Evolutionary conservation across 306 rosid genomes (phyloP).

Genomic region (Acacia crassicarpa): DNA sequence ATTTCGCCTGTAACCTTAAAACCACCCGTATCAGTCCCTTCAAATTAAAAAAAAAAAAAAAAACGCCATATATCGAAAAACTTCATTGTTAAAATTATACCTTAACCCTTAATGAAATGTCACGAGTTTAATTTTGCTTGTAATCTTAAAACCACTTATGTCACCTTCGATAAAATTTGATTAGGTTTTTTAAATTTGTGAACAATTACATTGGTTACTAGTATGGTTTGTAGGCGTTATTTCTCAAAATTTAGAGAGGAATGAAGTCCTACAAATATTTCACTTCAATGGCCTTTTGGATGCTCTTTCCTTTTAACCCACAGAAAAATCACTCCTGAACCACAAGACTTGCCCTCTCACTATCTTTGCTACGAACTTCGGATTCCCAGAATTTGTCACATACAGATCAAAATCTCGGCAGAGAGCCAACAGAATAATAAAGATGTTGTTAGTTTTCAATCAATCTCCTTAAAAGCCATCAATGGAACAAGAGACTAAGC

Average conservation of each 20-base stretch:
- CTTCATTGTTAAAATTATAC: too few relatives aligned
- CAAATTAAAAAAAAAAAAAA: too few relatives aligned
- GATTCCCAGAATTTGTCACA: background rate
- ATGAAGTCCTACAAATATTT: background rate
- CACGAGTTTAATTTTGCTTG: too few relatives aligned
- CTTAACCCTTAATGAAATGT: too few relatives aligned
- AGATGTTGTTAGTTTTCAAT: slow-evolving; percentile 28
- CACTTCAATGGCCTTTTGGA: background rate
- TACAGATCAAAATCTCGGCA: background rate
- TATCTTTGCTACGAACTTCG: background rate
- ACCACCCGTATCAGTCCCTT: too few relatives aligned
- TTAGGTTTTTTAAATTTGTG: too few relatives aligned
- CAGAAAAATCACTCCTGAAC: background rate
- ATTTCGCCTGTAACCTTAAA: too few relatives aligned
- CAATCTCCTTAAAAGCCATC: slow-evolving; percentile 6
- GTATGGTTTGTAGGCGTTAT: too few relatives aligned
- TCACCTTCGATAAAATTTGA: too few relatives aligned
- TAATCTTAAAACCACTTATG: too few relatives aligned
- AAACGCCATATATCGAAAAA: too few relatives aligned
- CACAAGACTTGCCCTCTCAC: background rate
- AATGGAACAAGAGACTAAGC: slow-evolving; percentile 47
- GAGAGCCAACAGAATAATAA: slow-evolving; percentile 4
- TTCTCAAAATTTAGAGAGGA: background rate
- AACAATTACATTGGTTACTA: too few relatives aligned
- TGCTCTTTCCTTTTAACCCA: background rate